phyloP scores from a whole-genome alignment of 1,139 yeast genomes.

The Diutina scorzettiae region DNA sequence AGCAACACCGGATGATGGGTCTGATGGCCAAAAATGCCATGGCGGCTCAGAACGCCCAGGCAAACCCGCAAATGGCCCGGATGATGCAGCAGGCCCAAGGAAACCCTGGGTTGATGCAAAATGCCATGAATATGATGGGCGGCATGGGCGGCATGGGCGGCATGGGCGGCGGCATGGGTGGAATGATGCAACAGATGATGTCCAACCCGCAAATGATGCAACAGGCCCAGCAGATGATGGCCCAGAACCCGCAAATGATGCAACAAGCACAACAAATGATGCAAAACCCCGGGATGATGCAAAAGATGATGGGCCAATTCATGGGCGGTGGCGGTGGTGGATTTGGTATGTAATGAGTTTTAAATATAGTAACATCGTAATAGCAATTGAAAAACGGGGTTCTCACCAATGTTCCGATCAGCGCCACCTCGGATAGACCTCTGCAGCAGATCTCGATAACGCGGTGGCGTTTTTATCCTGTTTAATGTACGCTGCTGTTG shows the following conservation, averaged over 20 bases:
- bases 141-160: slow-evolving; percentile 25
- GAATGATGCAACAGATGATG: slow-evolving; percentile 41
- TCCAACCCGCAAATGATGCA: slow-evolving; percentile 21
- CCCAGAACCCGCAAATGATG: slow-evolving; percentile 67
- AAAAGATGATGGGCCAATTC: slow-evolving; percentile 69
- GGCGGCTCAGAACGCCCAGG: slow-evolving; percentile 12
- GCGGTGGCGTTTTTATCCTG: too few relatives aligned
- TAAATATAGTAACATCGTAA: too few relatives aligned
- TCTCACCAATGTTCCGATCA: too few relatives aligned
- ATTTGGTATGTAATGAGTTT: background rate
- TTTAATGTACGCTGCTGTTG: too few relatives aligned
- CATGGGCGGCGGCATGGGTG: slow-evolving; percentile 11
- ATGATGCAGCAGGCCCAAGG: slow-evolving; percentile 39
- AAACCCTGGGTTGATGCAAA: slow-evolving; percentile 42
- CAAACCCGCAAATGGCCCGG: slow-evolving; percentile 12
- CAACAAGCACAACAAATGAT: slow-evolving; percentile 40
- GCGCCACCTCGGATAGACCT: too few relatives aligned
- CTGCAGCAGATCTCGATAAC: too few relatives aligned
- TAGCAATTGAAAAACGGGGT: too few relatives aligned
- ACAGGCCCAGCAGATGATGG: slow-evolving; percentile 39
- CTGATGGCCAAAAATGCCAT: slow-evolving; percentile 53
- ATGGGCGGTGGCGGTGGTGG: slow-evolving; percentile 18
- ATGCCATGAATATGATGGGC: slow-evolving; percentile 39
- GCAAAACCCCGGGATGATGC: slow-evolving; percentile 51
- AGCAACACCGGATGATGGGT: slow-evolving; percentile 93